phyloP scores from a whole-genome alignment of 2,329 filamentous ascomycete genomes.

The Lithohypha guttulata region DNA sequence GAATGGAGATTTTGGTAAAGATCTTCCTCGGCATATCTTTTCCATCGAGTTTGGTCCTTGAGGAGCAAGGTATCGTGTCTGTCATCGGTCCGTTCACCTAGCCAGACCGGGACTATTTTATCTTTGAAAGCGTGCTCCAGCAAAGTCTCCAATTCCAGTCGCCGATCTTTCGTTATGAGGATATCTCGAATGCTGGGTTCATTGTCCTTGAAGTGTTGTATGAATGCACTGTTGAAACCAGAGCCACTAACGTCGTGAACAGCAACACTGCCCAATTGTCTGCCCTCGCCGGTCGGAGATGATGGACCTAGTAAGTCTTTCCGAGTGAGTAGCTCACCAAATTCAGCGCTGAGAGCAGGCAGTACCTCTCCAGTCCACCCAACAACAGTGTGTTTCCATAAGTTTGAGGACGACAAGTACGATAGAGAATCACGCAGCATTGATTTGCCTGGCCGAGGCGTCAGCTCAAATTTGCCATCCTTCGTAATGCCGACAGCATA shows the following conservation, averaged over 20 bases:
- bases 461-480: conserved; percentile 54
- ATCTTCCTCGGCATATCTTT: conserved; percentile 80
- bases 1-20: conserved; percentile 92
- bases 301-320: not conserved
- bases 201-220: conserved; percentile 54
- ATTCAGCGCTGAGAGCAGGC: conserved; percentile 26
- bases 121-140: conserved; percentile 63
- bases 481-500: conserved; percentile 46
- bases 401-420: conserved; percentile 71
- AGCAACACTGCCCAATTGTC: not conserved
- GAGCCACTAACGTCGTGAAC: not conserved
- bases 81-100: conserved; percentile 64
- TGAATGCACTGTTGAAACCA: conserved; percentile 4
- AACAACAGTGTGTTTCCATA: conserved; percentile 86
- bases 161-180: conserved; percentile 54
- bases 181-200: conserved; percentile 24
- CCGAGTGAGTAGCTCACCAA: not conserved
- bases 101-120: conserved; percentile 78
- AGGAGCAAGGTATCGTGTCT: conserved; percentile 58
- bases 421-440: conserved; percentile 86
- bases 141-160: conserved; percentile 61
- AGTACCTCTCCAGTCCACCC: conserved; percentile 91
- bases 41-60: conserved; percentile 76
- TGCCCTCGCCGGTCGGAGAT: not conserved
- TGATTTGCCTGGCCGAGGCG: conserved; percentile 71